Percentiles rank a stretch among this genome's conserved stretches.
Conservation (phyloP, 2,329 filamentous ascomycete species). For the Cyphellophora europaea region DNA sequence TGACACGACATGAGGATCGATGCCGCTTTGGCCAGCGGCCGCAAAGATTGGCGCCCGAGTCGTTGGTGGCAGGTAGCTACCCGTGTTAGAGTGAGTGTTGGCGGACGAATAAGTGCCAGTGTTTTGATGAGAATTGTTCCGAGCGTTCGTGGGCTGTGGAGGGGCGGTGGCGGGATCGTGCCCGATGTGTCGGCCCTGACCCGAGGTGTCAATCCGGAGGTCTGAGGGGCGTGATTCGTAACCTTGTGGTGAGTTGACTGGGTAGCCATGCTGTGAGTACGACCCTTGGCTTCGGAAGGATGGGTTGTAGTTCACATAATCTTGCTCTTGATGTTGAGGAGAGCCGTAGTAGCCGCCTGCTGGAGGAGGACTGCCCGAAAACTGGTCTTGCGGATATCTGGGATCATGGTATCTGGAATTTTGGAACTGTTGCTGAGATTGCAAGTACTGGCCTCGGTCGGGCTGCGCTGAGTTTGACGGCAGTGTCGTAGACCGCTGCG, state of each 20-base stretch:
- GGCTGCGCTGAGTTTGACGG: conserved; percentile 2
- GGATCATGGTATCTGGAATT: too few species aligned
- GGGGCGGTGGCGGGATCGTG: conserved; percentile 8
- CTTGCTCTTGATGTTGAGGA: background rate
- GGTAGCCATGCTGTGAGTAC: conserved; percentile 1
- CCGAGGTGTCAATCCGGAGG: conserved; percentile 13
- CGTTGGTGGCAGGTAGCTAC: background rate
- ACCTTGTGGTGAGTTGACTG: too few species aligned
- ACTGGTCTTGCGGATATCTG: too few species aligned
- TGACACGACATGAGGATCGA: conserved; percentile 21
- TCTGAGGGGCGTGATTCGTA: conserved; percentile 9
- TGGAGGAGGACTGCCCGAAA: conserved; percentile 2
- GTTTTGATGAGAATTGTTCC: background rate
- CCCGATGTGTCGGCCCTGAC: conserved; percentile 1
- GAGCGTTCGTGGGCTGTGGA: conserved; percentile 5
- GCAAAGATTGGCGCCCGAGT: background rate
- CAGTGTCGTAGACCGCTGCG: conserved; percentile 3
- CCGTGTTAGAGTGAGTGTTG: background rate
- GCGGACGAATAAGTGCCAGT: background rate
- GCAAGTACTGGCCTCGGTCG: too few species aligned
- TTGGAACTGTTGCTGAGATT: too few species aligned
- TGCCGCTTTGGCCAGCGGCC: background rate
- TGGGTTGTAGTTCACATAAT: background rate
- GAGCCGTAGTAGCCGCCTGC: conserved; percentile 2
- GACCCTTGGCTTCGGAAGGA: background rate